These are phyloP conservation scores for Paulownia fortunei DNA, from an alignment of 257 asterid genomes.

Conservation along the genomic window DNA sequence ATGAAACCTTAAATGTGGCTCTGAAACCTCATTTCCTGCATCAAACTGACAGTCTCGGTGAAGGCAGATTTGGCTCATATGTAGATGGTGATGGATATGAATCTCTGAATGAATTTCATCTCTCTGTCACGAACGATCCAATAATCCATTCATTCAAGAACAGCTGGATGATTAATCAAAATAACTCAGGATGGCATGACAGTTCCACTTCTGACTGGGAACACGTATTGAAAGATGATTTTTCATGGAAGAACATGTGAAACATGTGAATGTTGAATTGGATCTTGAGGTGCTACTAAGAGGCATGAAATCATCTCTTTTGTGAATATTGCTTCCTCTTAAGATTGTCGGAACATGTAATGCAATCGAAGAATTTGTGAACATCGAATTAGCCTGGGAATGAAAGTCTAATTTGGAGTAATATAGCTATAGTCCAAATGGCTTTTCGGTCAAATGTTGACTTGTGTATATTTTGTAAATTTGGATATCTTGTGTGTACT, in stretches of 20 bases:
- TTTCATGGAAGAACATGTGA: constrained; percentile 51
- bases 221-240: constrained; percentile 76
- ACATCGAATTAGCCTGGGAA: background rate
- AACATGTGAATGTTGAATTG: constrained; percentile 20
- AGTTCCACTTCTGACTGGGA: constrained; percentile 90
- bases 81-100: constrained; percentile 43
- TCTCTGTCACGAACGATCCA: constrained; percentile 44
- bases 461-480: constrained; percentile 23
- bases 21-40: constrained; percentile 40
- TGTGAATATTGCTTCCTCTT: background rate
- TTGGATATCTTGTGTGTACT: background rate
- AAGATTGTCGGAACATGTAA: constrained; percentile 5
- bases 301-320: background rate
- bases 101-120: constrained; percentile 42
- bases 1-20: constrained; percentile 32
- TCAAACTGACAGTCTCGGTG: constrained; percentile 23
- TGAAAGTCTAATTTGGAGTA: background rate
- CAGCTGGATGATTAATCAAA: constrained; percentile 33
- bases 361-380: constrained; percentile 9
- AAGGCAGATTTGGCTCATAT: constrained; percentile 33
- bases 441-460: background rate
- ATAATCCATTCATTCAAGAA: constrained; percentile 31
- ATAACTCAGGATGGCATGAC: constrained; percentile 49
- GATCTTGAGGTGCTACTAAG: constrained; percentile 22
- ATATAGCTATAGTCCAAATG: background rate